Evolutionary conservation across 495 filamentous ascomycete genomes (phyloP).

Genomic region (Penicillium macrosclerotiorum): DNA sequence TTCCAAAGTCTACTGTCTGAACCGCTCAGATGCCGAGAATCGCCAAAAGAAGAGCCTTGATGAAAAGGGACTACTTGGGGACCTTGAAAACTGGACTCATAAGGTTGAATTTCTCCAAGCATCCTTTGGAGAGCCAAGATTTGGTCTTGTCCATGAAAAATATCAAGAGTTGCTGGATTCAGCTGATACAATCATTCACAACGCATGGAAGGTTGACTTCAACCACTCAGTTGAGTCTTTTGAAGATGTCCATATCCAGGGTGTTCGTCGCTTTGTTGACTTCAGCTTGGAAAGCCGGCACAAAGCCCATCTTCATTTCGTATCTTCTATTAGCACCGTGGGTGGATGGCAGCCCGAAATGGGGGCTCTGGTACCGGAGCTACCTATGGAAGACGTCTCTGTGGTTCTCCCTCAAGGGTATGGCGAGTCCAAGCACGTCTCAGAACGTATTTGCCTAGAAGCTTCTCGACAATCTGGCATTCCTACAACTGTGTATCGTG

Average conservation of each 20-base stretch:
- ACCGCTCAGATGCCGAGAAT: conserved; percentile 36
- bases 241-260: conserved; percentile 51
- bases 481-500: conserved; percentile 47
- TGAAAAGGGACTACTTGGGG: conserved; percentile 18
- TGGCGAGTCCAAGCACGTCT: conserved; percentile 54
- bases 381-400: conserved; percentile 40
- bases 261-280: conserved; percentile 52
- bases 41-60: conserved; percentile 20
- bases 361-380: conserved; percentile 45
- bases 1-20: conserved; percentile 54
- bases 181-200: conserved; percentile 57
- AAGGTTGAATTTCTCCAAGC: conserved; percentile 47
- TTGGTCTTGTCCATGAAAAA: conserved; percentile 42
- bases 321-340: conserved; percentile 53
- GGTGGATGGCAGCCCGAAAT: conserved; percentile 29
- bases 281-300: conserved; percentile 45
- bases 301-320: conserved; percentile 52
- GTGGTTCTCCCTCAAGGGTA: conserved; percentile 46
- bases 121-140: conserved; percentile 44
- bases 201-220: conserved; percentile 66
- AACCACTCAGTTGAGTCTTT: conserved; percentile 56
- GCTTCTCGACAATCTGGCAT: conserved; percentile 39
- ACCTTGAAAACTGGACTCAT: conserved; percentile 9
- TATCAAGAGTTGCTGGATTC: conserved; percentile 42
- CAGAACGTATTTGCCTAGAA: conserved; percentile 51